Evolutionary conservation across 805 yeast genomes (phyloP).

Genomic region (Hanseniaspora occidentalis): DNA sequence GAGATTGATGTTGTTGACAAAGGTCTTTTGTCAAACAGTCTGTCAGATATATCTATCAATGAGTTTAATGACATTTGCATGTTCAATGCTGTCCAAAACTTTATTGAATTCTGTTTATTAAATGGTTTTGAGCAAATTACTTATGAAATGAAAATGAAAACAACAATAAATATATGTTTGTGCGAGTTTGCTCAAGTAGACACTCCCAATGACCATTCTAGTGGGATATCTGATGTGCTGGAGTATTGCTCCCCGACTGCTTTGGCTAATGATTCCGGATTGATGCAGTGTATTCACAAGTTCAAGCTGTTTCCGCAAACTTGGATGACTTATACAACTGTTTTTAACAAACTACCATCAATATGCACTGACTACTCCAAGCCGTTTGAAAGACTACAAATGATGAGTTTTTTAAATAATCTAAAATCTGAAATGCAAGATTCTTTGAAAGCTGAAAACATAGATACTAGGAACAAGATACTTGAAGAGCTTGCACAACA

Average conservation of each 20-base stretch:
- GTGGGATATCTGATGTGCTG: neutral
- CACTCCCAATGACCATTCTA: neutral
- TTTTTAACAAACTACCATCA: neutral
- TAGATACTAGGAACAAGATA: neutral
- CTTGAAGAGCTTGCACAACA: neutral
- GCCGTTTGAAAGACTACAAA: slow-evolving; percentile 1
- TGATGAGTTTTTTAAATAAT: neutral
- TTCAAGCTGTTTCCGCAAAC: neutral
- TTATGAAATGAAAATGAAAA: neutral
- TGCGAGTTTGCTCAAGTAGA: neutral
- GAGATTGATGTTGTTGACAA: too few species aligned
- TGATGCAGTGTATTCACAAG: neutral
- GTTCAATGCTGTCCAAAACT: neutral
- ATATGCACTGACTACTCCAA: neutral
- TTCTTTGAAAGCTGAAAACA: neutral
- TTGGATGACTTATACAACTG: neutral
- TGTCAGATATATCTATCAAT: neutral
- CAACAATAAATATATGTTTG: neutral
- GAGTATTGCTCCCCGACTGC: neutral
- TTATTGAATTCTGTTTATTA: neutral
- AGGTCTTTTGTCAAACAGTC: too few species aligned
- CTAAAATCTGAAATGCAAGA: neutral
- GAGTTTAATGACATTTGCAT: neutral
- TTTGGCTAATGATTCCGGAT: neutral
- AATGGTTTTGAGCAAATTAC: neutral